These are phyloP conservation scores for Echinochloa phyllopogon DNA, from an alignment of 176 grass and related monocot genomes.

Conservation along the genomic window DNA sequence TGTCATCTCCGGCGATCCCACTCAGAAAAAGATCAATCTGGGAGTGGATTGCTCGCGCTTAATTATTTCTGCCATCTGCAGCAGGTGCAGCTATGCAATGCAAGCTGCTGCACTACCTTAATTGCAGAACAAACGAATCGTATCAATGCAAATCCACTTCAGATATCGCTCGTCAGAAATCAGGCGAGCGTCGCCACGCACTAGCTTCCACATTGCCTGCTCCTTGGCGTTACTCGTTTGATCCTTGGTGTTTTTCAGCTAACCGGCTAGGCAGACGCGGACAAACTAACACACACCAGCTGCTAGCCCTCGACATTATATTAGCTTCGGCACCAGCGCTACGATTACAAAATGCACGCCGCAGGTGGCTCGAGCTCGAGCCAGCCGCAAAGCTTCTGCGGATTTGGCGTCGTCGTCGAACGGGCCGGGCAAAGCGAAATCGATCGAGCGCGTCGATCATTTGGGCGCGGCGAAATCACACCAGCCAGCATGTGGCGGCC, in stretches of 20 bases:
- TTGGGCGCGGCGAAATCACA: conserved; percentile 21
- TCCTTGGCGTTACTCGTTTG: background rate
- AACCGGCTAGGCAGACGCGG: conserved; percentile 1
- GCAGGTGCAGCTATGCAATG: background rate
- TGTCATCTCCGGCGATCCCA: conserved; percentile 23
- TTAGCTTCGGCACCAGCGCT: background rate
- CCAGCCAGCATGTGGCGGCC: conserved; percentile 44
- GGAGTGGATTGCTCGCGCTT: background rate
- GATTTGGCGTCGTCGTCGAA: background rate
- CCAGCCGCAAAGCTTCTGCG: conserved; percentile 23
- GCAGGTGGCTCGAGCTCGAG: background rate
- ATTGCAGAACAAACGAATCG: background rate
- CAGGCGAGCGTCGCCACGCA: background rate
- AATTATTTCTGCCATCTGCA: background rate
- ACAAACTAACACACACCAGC: background rate
- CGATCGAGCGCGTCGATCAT: conserved; percentile 6
- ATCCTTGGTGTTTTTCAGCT: conserved; percentile 5
- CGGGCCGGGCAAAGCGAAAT: background rate
- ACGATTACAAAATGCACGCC: background rate
- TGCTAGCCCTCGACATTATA: background rate
- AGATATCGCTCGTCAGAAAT: background rate
- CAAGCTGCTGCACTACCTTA: background rate
- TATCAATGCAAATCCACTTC: background rate
- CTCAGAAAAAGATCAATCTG: background rate
- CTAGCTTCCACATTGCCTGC: background rate